phyloP scores from a whole-genome alignment of 768 basidiomycete genomes.

The Cyclocybe cylindracea region DNA sequence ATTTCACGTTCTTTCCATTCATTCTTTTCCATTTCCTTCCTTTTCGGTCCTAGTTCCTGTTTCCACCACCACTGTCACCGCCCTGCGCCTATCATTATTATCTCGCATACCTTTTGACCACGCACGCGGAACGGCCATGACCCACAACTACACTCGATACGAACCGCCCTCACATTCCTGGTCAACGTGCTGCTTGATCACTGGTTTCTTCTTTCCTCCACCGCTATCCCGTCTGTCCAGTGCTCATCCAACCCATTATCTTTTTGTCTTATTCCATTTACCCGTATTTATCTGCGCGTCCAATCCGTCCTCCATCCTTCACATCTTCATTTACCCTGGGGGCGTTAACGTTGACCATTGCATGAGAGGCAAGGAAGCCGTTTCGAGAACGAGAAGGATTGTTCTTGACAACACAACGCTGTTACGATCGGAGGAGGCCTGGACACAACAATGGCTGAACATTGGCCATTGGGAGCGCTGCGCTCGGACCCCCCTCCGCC shows the following conservation, averaged over 20 bases:
- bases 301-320: neutral
- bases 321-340: conserved; percentile 1
- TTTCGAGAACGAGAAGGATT: neutral
- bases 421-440: no score
- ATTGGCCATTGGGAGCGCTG: neutral
- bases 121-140: neutral
- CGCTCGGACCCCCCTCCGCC: no score
- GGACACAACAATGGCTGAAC: neutral
- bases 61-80: no score
- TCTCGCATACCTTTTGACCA: no score
- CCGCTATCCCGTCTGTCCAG: neutral
- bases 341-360: no score
- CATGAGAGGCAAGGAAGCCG: neutral
- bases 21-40: no score
- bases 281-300: conserved; percentile 4
- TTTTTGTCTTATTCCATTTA: neutral
- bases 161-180: no score
- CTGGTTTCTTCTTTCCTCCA: neutral
- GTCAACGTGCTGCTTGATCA: neutral
- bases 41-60: no score
- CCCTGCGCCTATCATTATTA: no score
- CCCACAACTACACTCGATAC: neutral
- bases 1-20: no score
- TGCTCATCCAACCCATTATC: neutral
- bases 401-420: neutral